A percentile compares a stretch with the other conserved stretches of the same genome.
Evolutionary conservation across 306 rosid species (phyloP).

Genomic region (Lagenaria siceraria): DNA sequence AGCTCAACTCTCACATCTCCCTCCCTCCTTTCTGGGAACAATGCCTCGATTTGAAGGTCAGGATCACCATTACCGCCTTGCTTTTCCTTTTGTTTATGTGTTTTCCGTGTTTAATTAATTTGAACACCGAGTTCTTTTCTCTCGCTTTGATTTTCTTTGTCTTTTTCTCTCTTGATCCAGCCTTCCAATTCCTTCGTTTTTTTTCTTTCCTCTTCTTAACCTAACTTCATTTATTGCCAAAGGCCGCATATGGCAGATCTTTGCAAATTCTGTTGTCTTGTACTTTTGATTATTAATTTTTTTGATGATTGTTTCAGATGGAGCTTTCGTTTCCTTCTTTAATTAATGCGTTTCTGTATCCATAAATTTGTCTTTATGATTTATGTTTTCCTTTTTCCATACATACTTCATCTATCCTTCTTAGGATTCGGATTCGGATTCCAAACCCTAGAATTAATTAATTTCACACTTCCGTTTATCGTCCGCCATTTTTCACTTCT

Average conservation of each 20-base stretch:
- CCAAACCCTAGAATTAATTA: not conserved
- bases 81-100: not conserved
- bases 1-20: slow-evolving; percentile 83
- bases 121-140: not conserved
- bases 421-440: not conserved
- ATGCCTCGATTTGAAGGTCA: slow-evolving; percentile 86
- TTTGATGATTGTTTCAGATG: not conserved
- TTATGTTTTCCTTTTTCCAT: not conserved
- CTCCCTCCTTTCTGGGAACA: slow-evolving; percentile 98
- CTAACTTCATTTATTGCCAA: slow-evolving; percentile 1
- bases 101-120: not conserved
- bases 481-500: not conserved
- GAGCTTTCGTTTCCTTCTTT: not conserved
- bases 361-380: not conserved
- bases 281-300: not conserved
- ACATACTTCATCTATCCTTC: not conserved
- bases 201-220: not conserved
- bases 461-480: not conserved
- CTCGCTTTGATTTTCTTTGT: not conserved
- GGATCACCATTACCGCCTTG: not conserved
- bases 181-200: not conserved
- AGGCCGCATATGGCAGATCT: not conserved
- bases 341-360: not conserved
- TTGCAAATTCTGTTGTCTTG: not conserved
- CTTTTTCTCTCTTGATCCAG: not conserved